These are phyloP conservation scores for Capsella rubella DNA, from an alignment of 441 rosid genomes.

Conservation along the genomic window DNA sequence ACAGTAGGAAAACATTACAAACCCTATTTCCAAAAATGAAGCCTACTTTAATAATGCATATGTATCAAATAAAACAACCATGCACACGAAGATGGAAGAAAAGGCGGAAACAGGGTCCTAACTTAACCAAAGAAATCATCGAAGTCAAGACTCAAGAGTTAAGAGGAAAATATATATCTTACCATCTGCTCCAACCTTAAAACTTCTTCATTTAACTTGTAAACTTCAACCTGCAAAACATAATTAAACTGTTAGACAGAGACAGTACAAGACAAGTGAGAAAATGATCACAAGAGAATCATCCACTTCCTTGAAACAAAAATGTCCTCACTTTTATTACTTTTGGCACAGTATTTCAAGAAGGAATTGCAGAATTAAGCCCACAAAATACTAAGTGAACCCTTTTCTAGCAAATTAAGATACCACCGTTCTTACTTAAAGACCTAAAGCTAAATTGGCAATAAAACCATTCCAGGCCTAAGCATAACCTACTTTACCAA, in stretches of 20 bases:
- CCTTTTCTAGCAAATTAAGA: background rate
- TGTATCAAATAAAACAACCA: background rate
- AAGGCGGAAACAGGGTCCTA: background rate
- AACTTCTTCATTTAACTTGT: slow-evolving; percentile 67
- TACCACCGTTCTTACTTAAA: background rate
- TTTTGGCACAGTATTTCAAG: background rate
- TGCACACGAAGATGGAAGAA: background rate
- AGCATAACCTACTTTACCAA: background rate
- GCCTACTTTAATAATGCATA: background rate
- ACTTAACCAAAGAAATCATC: slow-evolving; percentile 5
- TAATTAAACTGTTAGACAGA: slow-evolving; percentile 20
- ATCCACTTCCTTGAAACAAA: slow-evolving; percentile 24
- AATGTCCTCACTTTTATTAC: background rate
- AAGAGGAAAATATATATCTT: slow-evolving; percentile 32
- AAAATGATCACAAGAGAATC: slow-evolving; percentile 19
- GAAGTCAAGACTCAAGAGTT: background rate
- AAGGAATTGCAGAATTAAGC: background rate
- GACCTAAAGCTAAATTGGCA: background rate
- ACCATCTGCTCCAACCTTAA: slow-evolving; percentile 64
- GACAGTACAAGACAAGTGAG: background rate
- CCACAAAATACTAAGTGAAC: background rate
- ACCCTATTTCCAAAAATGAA: background rate
- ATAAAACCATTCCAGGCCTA: slow-evolving; percentile 4
- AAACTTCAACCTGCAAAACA: slow-evolving; percentile 66
- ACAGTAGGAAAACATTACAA: background rate